phyloP scores from a whole-genome alignment of 768 basidiomycete genomes.

The Suillus alpinus region DNA sequence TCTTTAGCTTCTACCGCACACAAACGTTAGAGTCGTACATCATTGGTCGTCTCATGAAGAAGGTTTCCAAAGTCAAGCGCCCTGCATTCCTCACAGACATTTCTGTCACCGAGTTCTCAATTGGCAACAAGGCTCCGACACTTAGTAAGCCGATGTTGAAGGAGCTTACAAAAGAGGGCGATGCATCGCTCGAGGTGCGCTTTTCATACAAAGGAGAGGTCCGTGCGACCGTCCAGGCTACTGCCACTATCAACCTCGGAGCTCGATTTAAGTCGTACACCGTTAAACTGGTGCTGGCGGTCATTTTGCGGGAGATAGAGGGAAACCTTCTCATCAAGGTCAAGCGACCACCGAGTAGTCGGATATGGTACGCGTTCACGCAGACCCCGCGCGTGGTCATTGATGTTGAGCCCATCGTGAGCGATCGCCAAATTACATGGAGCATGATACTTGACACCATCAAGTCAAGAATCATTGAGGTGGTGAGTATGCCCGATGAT shows the following conservation, averaged over 20 bases:
- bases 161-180: conserved; percentile 91
- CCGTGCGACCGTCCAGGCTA: conserved; percentile 86
- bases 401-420: conserved; percentile 90
- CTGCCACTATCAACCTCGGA: conserved; percentile 82
- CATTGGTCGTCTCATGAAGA: conserved; percentile 88
- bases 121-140: conserved; percentile 80
- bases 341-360: conserved; percentile 92
- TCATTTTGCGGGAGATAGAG: conserved; percentile 84
- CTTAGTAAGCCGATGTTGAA: conserved; percentile 98
- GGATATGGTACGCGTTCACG: conserved; percentile 94
- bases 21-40: conserved; percentile 79
- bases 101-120: conserved; percentile 83
- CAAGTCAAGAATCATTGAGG: conserved; percentile 83
- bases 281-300: conserved; percentile 87
- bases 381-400: conserved; percentile 84
- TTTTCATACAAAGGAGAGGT: conserved; percentile 84
- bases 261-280: conserved; percentile 84
- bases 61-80: conserved; percentile 86
- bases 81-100: conserved; percentile 85
- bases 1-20: conserved; percentile 90
- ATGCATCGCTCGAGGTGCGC: conserved; percentile 85
- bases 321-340: conserved; percentile 88
- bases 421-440: conserved; percentile 93
- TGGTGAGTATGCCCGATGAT: conserved; percentile 49
- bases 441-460: conserved; percentile 87